phyloP scores from a whole-genome alignment of 768 basidiomycete genomes.

The Candolleomyces efflorescens region DNA sequence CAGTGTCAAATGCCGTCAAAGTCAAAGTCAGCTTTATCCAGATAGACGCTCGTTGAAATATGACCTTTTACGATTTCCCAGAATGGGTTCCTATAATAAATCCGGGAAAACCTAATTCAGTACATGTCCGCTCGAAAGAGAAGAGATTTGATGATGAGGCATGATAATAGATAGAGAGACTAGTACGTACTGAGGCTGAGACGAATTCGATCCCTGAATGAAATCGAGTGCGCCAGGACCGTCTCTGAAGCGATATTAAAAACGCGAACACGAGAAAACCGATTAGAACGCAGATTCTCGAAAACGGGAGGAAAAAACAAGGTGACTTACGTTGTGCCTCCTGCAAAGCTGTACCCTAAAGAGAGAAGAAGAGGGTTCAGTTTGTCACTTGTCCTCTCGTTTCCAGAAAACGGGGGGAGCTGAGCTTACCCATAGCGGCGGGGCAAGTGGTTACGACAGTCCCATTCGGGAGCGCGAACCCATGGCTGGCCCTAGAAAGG shows the following conservation, averaged over 20 bases:
- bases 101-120: no score
- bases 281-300: not conserved
- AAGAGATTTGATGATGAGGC: not conserved
- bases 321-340: constrained; percentile 65
- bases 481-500: constrained; percentile 50
- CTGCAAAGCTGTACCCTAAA: constrained; percentile 70
- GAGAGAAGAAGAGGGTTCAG: no score
- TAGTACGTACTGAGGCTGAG: constrained; percentile 46
- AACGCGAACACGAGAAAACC: not conserved
- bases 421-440: constrained; percentile 62
- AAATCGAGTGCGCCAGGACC: constrained; percentile 81
- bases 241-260: constrained; percentile 39
- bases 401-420: constrained; percentile 1
- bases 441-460: constrained; percentile 68
- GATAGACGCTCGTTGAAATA: constrained; percentile 4
- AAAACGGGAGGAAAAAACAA: not conserved
- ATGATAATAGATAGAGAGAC: not conserved
- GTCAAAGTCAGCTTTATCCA: constrained; percentile 8
- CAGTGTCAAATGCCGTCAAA: not conserved
- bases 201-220: constrained; percentile 66
- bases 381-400: no score
- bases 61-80: constrained; percentile 75
- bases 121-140: not conserved
- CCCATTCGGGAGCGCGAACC: constrained; percentile 63
- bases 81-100: constrained; percentile 64